Evolutionary conservation across 345 rosid genomes (phyloP), one percentile per base, ranked within the genome.

Genomic region (Populus pruinosa): DNA sequence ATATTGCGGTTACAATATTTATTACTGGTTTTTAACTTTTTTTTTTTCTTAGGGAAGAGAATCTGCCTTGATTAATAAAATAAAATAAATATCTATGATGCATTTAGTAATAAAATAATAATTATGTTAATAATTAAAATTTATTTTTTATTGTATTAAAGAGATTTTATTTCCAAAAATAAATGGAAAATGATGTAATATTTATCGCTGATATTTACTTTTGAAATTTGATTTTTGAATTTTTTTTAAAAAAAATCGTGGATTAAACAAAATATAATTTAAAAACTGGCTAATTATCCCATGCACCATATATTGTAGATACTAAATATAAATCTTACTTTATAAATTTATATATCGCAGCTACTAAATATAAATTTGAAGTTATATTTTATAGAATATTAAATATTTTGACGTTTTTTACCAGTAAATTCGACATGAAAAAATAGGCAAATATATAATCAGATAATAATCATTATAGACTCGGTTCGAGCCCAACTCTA

Each of bases 1-100:
- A 23, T 49, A 10, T 50, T 53, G 5, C 53, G 12, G 78, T 76
- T 76, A 76, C 72, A 36, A 36, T 76, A 41, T 64, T 74, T 36
- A 61, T 44, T 50, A 69, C 16, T 67, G 44, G 16, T 23, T 50
- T 67, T 67, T 50, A 21, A 35, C 25, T 20, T 27, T 1, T 38
- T 38, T 38, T 39, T 2, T 41, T 10, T 41, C 39, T 25, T 43
- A 61, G 41, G 69, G 35, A 10, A 61, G 44, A 61, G 39, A 39
- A 69, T 69, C 61, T 69, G n/a, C 33, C 29, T 25, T 69, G 69
- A 56, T 41, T 56, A 77, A 20, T 29, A 21, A 67, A 67, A 23
- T 67, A 76, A 50, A 69, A 20, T 0, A 35, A n/a, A 76, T n/a
- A 67, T 67, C 49, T 77, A 41, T 27, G 31, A 41, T 41, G 14